phyloP scores from a whole-genome alignment of 2,329 filamentous ascomycete genomes.

The Acephala macrosclerotiorum region DNA sequence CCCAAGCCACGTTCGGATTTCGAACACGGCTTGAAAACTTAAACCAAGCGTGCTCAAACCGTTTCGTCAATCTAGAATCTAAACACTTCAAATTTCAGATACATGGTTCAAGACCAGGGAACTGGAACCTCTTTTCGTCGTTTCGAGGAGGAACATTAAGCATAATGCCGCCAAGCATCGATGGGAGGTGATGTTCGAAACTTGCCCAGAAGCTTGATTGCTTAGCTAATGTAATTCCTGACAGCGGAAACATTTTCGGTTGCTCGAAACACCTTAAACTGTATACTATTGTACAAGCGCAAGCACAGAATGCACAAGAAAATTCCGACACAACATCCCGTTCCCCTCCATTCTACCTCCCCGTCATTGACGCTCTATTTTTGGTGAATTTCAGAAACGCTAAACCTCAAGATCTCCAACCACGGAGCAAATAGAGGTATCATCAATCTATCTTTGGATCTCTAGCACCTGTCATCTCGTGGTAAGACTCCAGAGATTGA shows the following conservation, averaged over 20 bases:
- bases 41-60: background rate
- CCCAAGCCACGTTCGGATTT: background rate
- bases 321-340: background rate
- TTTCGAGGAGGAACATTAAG: too few species aligned
- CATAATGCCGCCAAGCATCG: constrained; percentile 7
- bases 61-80: constrained; percentile 1
- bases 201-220: background rate
- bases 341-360: background rate
- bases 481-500: background rate
- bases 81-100: background rate
- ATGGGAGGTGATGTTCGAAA: background rate
- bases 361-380: background rate
- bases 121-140: background rate
- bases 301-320: background rate
- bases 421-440: background rate
- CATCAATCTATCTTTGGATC: background rate
- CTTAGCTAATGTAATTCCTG: background rate
- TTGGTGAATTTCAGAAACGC: background rate
- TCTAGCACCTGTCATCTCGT: background rate
- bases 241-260: background rate
- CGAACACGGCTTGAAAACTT: background rate
- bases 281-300: background rate
- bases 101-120: constrained; percentile 5
- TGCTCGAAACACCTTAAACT: background rate
- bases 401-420: background rate